These are phyloP conservation scores for Pestalotiopsis sp. DNA, from an alignment of 2,329 filamentous ascomycete species.

Conservation along the genomic window DNA sequence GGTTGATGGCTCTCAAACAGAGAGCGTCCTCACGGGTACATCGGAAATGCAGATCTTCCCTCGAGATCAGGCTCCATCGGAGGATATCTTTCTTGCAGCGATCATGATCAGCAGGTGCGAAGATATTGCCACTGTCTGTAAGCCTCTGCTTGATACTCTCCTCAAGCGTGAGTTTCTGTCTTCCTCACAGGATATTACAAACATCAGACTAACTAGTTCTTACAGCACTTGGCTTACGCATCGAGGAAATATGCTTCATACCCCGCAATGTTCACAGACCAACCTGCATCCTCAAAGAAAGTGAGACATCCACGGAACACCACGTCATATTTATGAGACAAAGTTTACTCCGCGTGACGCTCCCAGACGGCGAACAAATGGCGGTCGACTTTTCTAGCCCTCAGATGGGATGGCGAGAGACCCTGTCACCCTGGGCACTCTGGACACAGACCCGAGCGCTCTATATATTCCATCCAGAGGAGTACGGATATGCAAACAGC, in stretches of 20 bases:
- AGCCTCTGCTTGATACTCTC: not conserved
- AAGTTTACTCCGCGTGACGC: constrained; percentile 1
- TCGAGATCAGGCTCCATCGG: not conserved
- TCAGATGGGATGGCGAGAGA: constrained; percentile 10
- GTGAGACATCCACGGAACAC: not conserved
- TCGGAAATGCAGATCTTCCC: not conserved
- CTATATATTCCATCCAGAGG: not conserved
- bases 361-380: not conserved
- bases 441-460: not conserved
- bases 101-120: not conserved
- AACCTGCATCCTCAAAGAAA: not conserved
- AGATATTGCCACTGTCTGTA: not conserved
- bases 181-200: not conserved
- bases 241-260: not conserved
- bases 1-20: not conserved
- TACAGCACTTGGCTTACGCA: not conserved
- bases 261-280: not conserved
- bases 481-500: not conserved
- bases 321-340: not conserved
- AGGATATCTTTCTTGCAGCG: not conserved
- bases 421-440: constrained; percentile 1
- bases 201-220: not conserved
- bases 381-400: constrained; percentile 3
- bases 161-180: not conserved
- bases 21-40: not conserved